Conservation (phyloP, 768 basidiomycete species). For the Pholiota conissans region DNA sequence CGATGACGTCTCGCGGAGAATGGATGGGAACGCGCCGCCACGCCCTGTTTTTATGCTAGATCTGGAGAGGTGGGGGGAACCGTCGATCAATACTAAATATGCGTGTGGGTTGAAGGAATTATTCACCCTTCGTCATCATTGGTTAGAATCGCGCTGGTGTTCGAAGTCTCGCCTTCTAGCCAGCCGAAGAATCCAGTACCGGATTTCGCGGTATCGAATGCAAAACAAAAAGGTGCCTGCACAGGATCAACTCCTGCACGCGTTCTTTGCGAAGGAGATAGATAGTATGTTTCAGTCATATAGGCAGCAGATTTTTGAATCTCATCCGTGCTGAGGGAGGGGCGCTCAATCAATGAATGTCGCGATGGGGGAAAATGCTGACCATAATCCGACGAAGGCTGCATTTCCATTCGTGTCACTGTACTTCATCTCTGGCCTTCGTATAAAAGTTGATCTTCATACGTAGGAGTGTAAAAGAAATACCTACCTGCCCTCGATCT, state of each 20-base stretch:
- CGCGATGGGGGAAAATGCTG: constrained; percentile 19
- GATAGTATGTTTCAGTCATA: constrained; percentile 66
- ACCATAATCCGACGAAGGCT: constrained; percentile 74
- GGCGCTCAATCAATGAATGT: background rate
- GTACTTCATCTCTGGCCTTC: constrained; percentile 66
- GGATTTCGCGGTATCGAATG: constrained; percentile 47
- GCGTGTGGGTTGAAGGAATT: background rate
- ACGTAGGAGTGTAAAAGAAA: background rate
- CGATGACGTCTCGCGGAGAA: background rate
- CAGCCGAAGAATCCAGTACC: constrained; percentile 64
- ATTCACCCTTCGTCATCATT: constrained; percentile 15
- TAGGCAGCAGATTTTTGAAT: constrained; percentile 76
- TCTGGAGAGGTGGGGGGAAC: background rate
- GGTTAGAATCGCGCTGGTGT: background rate
- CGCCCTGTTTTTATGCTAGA: background rate
- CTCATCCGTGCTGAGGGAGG: constrained; percentile 64
- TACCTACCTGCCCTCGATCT: constrained; percentile 40
- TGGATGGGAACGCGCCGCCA: constrained; percentile 4
- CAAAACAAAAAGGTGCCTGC: constrained; percentile 70
- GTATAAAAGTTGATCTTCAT: background rate
- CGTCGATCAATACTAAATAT: background rate
- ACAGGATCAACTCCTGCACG: constrained; percentile 44
- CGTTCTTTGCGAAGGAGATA: constrained; percentile 32
- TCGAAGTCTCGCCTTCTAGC: constrained; percentile 58
- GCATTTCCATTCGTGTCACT: constrained; percentile 63